Evolutionary conservation across 2,329 filamentous ascomycete species (phyloP).

Genomic region (Hypoxylon sp.): DNA sequence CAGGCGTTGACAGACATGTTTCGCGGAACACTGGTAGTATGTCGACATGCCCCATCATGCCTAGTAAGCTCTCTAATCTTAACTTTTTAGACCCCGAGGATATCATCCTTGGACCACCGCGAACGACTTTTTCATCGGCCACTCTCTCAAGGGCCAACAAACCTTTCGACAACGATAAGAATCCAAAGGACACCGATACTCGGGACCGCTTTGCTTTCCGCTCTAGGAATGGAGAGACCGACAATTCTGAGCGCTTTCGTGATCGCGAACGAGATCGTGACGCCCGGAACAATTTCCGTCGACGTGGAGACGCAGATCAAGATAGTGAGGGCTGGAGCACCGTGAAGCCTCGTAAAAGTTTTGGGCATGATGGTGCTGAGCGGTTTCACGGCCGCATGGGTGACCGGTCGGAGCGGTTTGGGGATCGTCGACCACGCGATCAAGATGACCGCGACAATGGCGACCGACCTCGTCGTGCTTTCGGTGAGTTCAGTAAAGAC

Average conservation of each 20-base stretch:
- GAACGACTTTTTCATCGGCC: slow-evolving; percentile 84
- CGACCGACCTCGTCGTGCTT: slow-evolving; percentile 64
- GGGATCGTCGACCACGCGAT: slow-evolving; percentile 59
- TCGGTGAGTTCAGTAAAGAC: slow-evolving; percentile 65
- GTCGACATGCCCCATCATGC: slow-evolving; percentile 49
- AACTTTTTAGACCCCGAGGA: slow-evolving; percentile 76
- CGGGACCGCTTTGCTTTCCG: slow-evolving; percentile 75
- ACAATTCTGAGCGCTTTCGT: slow-evolving; percentile 56
- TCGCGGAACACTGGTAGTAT: slow-evolving; percentile 71
- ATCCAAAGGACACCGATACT: slow-evolving; percentile 65
- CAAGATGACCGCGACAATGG: slow-evolving; percentile 68
- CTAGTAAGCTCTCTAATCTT: slow-evolving; percentile 47
- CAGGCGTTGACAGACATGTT: slow-evolving; percentile 67
- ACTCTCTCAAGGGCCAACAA: slow-evolving; percentile 68
- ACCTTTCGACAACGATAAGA: slow-evolving; percentile 68
- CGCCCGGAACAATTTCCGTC: slow-evolving; percentile 63
- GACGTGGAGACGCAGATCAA: slow-evolving; percentile 69
- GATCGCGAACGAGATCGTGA: slow-evolving; percentile 67
- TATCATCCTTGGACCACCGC: slow-evolving; percentile 87
- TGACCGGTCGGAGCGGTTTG: slow-evolving; percentile 61
- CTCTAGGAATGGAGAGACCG: slow-evolving; percentile 64
- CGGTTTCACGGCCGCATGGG: slow-evolving; percentile 78
- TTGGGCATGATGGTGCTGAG: slow-evolving; percentile 79
- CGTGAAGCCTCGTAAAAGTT: slow-evolving; percentile 80
- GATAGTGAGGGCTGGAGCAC: slow-evolving; percentile 82